These are phyloP conservation scores for Populus hybrid DNA, from an alignment of 441 rosid species.

Conservation along the genomic window DNA sequence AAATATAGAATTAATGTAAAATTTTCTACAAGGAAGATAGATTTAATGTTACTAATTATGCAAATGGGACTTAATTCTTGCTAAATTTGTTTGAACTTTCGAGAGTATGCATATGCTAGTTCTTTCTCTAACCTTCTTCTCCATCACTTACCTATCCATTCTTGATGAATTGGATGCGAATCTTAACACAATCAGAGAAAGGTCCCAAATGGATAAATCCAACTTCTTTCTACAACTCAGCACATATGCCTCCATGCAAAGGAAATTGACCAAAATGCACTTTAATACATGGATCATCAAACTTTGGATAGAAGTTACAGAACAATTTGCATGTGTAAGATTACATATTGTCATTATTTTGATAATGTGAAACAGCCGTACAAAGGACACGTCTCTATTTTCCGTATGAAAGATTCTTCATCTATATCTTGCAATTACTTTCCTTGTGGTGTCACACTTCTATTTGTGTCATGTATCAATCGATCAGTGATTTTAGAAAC, in stretches of 20 bases:
- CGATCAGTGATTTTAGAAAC: conserved; percentile 17
- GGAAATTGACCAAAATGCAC: background rate
- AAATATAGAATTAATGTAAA: no score
- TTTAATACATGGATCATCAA: background rate
- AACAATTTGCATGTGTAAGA: background rate
- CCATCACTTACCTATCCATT: background rate
- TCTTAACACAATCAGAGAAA: conserved; percentile 25
- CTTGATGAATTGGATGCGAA: conserved; percentile 23
- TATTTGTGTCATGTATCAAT: background rate
- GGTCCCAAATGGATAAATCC: conserved; percentile 45
- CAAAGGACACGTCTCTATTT: conserved; percentile 9
- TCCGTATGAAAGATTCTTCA: conserved; percentile 34
- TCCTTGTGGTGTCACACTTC: background rate
- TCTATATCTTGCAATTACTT: conserved; percentile 10
- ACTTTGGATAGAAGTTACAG: background rate
- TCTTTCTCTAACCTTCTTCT: background rate
- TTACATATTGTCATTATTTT: background rate
- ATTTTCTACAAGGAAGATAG: no score
- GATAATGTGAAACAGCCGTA: conserved; percentile 18
- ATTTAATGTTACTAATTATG: no score
- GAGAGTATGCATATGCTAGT: background rate
- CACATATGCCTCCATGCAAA: conserved; percentile 28
- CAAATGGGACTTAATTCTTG: no score
- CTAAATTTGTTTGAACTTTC: background rate
- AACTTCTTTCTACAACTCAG: conserved; percentile 33